phyloP scores from a whole-genome alignment of 1,284 basidiomycete genomes.

The Laetiporus sulphureus region DNA sequence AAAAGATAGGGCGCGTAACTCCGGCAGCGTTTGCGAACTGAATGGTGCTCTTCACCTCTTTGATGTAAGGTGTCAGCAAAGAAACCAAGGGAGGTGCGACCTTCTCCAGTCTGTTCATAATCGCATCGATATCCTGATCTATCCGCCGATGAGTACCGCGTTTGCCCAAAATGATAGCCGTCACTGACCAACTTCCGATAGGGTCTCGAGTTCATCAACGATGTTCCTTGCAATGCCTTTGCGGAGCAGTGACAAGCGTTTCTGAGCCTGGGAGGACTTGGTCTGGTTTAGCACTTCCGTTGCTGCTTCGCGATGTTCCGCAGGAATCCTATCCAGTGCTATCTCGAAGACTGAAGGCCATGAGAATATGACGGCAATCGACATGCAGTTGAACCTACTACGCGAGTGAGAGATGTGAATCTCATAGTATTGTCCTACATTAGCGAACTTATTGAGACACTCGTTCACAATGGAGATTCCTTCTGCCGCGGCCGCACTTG shows the following conservation, averaged over 20 bases:
- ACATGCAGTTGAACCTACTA: conserved; percentile 35
- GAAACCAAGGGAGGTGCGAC: conserved; percentile 45
- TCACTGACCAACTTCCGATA: conserved; percentile 52
- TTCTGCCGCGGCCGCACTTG: conserved; percentile 62
- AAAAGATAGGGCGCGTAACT: conserved; percentile 52
- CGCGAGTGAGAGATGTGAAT: conserved; percentile 70
- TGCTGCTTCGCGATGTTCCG: conserved; percentile 43
- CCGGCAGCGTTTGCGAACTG: conserved; percentile 58
- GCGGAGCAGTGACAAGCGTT: conserved; percentile 58
- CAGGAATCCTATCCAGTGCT: conserved; percentile 53
- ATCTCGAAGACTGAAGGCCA: conserved; percentile 51
- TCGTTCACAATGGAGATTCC: conserved; percentile 60
- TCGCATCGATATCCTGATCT: conserved; percentile 58
- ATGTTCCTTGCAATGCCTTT: conserved; percentile 56
- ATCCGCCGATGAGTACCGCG: no score
- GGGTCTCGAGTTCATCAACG: conserved; percentile 63
- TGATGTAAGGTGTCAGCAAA: conserved; percentile 41
- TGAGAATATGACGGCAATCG: neutral
- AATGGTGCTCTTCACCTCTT: conserved; percentile 62
- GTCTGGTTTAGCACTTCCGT: conserved; percentile 56
- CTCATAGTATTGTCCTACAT: conserved; percentile 54
- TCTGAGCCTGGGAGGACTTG: conserved; percentile 61
- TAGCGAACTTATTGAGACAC: conserved; percentile 65
- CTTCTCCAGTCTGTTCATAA: conserved; percentile 54
- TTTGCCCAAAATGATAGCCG: no score